Evolutionary conservation across 306 rosid genomes (phyloP).

Genomic region (Vachellia collinsii): DNA sequence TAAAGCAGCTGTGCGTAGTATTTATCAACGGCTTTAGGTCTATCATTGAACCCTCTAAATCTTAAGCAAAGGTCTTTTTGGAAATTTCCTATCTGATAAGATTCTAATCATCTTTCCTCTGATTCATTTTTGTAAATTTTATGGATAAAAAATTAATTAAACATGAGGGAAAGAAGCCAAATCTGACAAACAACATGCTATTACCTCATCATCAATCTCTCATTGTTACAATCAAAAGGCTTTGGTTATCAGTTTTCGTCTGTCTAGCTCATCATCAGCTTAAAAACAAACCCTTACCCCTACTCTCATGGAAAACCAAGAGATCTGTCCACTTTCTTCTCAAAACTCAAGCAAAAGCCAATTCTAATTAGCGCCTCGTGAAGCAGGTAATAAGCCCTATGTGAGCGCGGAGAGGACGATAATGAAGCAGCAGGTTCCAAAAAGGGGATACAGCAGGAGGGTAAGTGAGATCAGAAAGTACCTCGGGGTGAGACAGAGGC

Average conservation of each 20-base stretch:
- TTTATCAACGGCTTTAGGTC: slow-evolving; percentile 22
- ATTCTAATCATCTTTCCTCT: slow-evolving; percentile 32
- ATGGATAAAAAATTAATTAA: slow-evolving; percentile 23
- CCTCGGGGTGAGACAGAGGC: slow-evolving; percentile 88
- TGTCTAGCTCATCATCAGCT: slow-evolving; percentile 25
- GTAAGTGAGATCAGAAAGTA: slow-evolving; percentile 51
- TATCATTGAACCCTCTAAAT: slow-evolving; percentile 1
- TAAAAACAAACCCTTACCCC: slow-evolving; percentile 44
- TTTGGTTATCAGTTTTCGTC: slow-evolving; percentile 32
- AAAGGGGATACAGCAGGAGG: slow-evolving; percentile 12
- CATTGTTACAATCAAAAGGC: slow-evolving; percentile 26
- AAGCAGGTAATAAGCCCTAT: slow-evolving; percentile 31
- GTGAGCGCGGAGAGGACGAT: slow-evolving; percentile 26
- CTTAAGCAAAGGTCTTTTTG: slow-evolving; percentile 27
- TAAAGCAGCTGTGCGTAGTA: neutral
- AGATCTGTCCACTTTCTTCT: slow-evolving; percentile 37
- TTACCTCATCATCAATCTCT: slow-evolving; percentile 47
- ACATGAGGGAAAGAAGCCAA: slow-evolving; percentile 44
- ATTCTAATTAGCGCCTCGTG: slow-evolving; percentile 22
- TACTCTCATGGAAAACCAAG: slow-evolving; percentile 55
- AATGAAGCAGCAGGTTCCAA: slow-evolving; percentile 25
- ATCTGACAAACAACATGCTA: slow-evolving; percentile 48
- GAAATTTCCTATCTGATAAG: slow-evolving; percentile 30
- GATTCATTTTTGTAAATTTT: slow-evolving; percentile 5
- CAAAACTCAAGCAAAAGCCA: slow-evolving; percentile 39